Evolutionary conservation across 768 basidiomycete species (phyloP), one percentile per base, ranked within the genome.

Genomic region (Leccinum imitatum): DNA sequence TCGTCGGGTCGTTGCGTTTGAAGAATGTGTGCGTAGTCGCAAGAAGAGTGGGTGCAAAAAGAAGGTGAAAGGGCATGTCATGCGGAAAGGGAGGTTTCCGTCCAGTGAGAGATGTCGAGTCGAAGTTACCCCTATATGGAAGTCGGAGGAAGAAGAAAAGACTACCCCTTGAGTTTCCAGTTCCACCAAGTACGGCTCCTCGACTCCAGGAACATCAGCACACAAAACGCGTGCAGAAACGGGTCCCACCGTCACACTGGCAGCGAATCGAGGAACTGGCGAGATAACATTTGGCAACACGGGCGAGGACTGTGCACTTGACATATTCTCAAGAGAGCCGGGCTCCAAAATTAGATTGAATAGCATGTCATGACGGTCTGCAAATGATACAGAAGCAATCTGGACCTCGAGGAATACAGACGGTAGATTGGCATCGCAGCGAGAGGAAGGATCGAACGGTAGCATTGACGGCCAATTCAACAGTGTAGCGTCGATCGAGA

Each of bases 391-490:
- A 17, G 74, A 74, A 13, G 78, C 78, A 13, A 86, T 58, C 27
- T 71, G 77, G 46, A 79, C 61, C 39, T 77, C 78, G 21, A 85
- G 65, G 27, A 81, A 80, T 19, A 89, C 51, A 13, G 86, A 75
- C 11, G 89, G 79, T 10, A 80, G 77, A 67, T 86, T 86, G 9
- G 85, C 81, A 65, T 87, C 87, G 23, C 82, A 84, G 21, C 7
- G 57, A 51, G 51, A 48, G 54, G 37, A 48, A 48, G 47, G 52
- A 57, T 54, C 44, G 19, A 56, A n/a, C 13, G 73, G 61, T 48
- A 87, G 69, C 64, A 86, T 84, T 46, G 79, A 70, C 9, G 87
- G 85, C 87, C 87, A 91, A 69, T 86, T 84, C 3, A 80, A 80
- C 21, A 79, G 71, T 23, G 88, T 71, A 15, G 80, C 56, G 5